These are phyloP conservation scores for Panicum hallii DNA, from an alignment of 202 grass and related monocot genomes.

Conservation along the genomic window DNA sequence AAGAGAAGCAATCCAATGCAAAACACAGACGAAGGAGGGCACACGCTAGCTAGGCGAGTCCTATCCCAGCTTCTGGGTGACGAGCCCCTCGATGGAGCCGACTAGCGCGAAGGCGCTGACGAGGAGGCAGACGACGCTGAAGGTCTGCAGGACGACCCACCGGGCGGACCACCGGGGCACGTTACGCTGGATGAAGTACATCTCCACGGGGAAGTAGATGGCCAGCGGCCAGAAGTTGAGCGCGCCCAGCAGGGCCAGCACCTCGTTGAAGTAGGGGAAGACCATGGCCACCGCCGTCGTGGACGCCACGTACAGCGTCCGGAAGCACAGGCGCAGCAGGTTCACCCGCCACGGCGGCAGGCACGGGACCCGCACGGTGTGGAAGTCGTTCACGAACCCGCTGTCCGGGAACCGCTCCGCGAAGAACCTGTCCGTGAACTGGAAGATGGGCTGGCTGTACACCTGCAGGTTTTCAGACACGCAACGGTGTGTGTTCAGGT, in stretches of 20 bases:
- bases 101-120: conserved; percentile 72
- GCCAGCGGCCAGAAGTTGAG: conserved; percentile 86
- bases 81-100: conserved; percentile 67
- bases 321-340: conserved; percentile 62
- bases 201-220: conserved; percentile 92
- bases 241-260: conserved; percentile 71
- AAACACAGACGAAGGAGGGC: not conserved
- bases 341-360: conserved; percentile 60
- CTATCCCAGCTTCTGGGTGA: conserved; percentile 69
- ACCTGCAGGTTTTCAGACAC: conserved; percentile 47
- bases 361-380: conserved; percentile 52
- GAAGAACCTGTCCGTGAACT: conserved; percentile 62
- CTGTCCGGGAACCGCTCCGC: conserved; percentile 56
- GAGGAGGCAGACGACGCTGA: conserved; percentile 66
- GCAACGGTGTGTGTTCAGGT: not conserved
- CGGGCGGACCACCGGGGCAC: conserved; percentile 55
- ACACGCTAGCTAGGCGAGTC: not conserved
- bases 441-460: conserved; percentile 83
- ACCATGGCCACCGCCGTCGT: conserved; percentile 64
- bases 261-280: conserved; percentile 88
- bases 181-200: conserved; percentile 80
- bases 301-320: conserved; percentile 68
- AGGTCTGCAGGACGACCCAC: conserved; percentile 66
- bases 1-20: not conserved
- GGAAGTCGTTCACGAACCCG: conserved; percentile 73